Conservation (phyloP, 192 early-diverging fungal species). For the Coemansia sp. region DNA sequence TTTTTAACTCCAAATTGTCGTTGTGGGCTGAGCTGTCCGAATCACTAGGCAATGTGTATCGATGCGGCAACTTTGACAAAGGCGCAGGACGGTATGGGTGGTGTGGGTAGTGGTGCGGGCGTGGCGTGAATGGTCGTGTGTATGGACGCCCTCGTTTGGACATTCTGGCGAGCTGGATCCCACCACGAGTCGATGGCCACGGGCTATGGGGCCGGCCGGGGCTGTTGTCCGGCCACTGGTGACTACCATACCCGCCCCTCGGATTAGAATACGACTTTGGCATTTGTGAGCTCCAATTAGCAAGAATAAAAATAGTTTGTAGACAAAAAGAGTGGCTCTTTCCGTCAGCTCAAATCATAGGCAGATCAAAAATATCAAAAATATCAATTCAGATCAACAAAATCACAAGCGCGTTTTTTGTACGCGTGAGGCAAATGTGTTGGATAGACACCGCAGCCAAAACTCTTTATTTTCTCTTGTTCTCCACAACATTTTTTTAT, state of each 20-base stretch:
- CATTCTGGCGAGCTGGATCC: not conserved
- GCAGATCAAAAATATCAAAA: not conserved
- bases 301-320: not conserved
- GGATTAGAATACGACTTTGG: slow-evolving; percentile 2
- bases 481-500: not conserved
- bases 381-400: not conserved
- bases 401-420: not conserved
- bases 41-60: not conserved
- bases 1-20: not conserved
- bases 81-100: not conserved
- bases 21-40: not conserved
- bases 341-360: too few relatives aligned
- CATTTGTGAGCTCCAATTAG: not conserved
- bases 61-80: not conserved
- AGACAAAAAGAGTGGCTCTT: not conserved
- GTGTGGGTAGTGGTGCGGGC: not conserved
- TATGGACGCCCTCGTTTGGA: not conserved
- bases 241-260: not conserved
- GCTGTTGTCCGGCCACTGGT: not conserved
- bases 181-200: not conserved
- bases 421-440: too few relatives aligned
- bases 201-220: not conserved
- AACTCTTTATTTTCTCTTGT: too few relatives aligned
- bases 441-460: too few relatives aligned
- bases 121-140: not conserved